Evolutionary conservation across 331 rosid genomes (phyloP).

Genomic region (Cydonia oblonga): DNA sequence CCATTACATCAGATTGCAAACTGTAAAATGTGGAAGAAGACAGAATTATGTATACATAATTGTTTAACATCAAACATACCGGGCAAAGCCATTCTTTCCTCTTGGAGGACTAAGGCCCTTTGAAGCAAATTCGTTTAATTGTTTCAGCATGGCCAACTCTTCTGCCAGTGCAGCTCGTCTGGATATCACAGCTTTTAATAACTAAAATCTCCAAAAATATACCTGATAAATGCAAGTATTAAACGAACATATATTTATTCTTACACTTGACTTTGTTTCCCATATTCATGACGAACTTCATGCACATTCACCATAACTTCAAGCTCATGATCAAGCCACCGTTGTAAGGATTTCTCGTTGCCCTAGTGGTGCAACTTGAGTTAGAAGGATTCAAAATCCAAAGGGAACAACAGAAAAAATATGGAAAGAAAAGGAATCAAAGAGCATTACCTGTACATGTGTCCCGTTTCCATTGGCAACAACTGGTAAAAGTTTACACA

Average conservation of each 20-base stretch:
- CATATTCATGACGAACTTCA: constrained; percentile 98
- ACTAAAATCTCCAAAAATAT: constrained; percentile 11
- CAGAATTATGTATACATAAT: constrained; percentile 4
- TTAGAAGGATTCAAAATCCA: constrained; percentile 18
- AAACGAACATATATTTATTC: constrained; percentile 19
- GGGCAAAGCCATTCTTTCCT: constrained; percentile 84
- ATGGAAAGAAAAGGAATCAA: constrained; percentile 17
- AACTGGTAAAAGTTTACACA: constrained; percentile 45
- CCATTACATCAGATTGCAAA: constrained; percentile 1
- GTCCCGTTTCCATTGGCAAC: constrained; percentile 64
- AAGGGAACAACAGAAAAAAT: constrained; percentile 5
- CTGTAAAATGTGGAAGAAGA: constrained; percentile 4
- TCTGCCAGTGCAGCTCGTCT: constrained; percentile 99
- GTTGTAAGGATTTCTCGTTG: constrained; percentile 87
- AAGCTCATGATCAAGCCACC: constrained; percentile 96
- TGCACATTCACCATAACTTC: constrained; percentile 98
- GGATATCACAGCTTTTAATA: constrained; percentile 20
- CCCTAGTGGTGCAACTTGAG: constrained; percentile 39
- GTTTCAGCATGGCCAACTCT: constrained; percentile 87
- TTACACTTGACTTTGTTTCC: constrained; percentile 97
- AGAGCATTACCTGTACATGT: constrained; percentile 66
- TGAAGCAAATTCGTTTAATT: constrained; percentile 76
- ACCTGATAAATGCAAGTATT: constrained; percentile 7
- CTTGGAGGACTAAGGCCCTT: constrained; percentile 95
- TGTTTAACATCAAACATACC: constrained; percentile 30